Conservation (phyloP, 2,329 filamentous ascomycete species). For the Aspergillus ochraceoroseus region DNA sequence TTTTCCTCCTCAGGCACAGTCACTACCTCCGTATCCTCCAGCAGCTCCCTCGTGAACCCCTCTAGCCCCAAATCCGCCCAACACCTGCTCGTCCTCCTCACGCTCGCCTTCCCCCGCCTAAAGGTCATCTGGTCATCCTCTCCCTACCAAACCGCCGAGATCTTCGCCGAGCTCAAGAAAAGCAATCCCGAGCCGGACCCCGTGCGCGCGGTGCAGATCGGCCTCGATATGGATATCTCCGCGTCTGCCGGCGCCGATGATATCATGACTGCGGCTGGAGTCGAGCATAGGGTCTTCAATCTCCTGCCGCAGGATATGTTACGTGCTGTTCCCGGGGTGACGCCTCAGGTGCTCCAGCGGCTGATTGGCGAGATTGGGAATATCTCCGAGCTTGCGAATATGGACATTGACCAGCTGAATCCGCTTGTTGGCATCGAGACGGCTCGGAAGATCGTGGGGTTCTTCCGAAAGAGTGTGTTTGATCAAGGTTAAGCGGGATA, state of each 20-base stretch:
- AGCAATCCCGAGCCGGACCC: slow-evolving; percentile 88
- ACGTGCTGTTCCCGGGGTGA: slow-evolving; percentile 75
- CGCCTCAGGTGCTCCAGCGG: slow-evolving; percentile 67
- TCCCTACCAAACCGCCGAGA: slow-evolving; percentile 94
- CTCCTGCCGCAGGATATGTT: slow-evolving; percentile 88
- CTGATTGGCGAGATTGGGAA: slow-evolving; percentile 69
- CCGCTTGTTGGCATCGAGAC: slow-evolving; percentile 72
- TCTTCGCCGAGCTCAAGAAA: slow-evolving; percentile 89
- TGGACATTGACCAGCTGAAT: slow-evolving; percentile 67
- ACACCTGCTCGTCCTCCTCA: slow-evolving; percentile 84
- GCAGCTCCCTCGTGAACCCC: slow-evolving; percentile 59
- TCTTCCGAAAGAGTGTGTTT: slow-evolving; percentile 67
- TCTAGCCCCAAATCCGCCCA: slow-evolving; percentile 70
- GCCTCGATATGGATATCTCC: slow-evolving; percentile 57
- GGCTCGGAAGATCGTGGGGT: slow-evolving; percentile 68
- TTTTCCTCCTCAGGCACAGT: slow-evolving; percentile 36
- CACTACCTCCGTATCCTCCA: slow-evolving; percentile 53
- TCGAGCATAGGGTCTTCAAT: slow-evolving; percentile 66
- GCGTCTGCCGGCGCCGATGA: slow-evolving; percentile 39
- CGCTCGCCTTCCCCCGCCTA: slow-evolving; percentile 81
- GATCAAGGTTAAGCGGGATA: slow-evolving; percentile 33
- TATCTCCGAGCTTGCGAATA: slow-evolving; percentile 78
- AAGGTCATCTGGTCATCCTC: slow-evolving; percentile 91
- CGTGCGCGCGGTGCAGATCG: slow-evolving; percentile 74
- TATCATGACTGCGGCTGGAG: slow-evolving; percentile 53